These are phyloP conservation scores for Pachyrhizus erosus DNA, from an alignment of 306 rosid genomes.

Conservation along the genomic window DNA sequence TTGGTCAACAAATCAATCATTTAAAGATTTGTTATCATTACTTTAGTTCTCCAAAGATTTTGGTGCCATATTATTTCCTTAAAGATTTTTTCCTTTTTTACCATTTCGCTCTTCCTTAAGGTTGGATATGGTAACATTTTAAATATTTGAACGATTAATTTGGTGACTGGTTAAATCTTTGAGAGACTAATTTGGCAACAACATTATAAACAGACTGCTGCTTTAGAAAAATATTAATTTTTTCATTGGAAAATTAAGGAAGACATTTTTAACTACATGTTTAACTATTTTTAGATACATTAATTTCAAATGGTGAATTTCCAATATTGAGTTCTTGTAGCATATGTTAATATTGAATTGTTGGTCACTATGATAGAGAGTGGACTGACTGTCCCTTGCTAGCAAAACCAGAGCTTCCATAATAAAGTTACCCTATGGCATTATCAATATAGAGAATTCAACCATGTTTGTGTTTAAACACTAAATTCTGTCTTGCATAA, in stretches of 20 bases:
- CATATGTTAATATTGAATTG: conserved; percentile 22
- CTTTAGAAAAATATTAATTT: conserved; percentile 26
- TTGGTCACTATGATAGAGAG: background rate
- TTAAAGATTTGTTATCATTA: too few species aligned
- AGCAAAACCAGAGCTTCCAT: background rate
- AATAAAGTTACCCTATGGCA: background rate
- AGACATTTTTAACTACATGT: conserved; percentile 1
- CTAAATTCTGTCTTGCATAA: background rate
- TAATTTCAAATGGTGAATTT: background rate
- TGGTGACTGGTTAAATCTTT: background rate
- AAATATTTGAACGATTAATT: background rate
- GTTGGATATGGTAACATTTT: background rate
- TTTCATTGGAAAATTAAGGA: conserved; percentile 5
- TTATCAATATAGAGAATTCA: conserved; percentile 8
- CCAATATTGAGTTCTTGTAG: conserved; percentile 5
- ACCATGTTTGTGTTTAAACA: background rate
- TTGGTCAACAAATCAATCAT: too few species aligned
- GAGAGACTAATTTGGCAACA: background rate
- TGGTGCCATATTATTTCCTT: background rate
- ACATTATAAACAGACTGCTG: conserved; percentile 6
- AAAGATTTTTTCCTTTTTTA: background rate
- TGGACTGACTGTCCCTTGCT: conserved; percentile 20
- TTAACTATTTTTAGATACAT: background rate
- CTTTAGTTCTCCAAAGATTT: too few species aligned
- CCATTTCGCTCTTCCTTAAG: background rate